A percentile compares a stretch with the other conserved stretches of the same genome.
These are phyloP conservation scores for Luffa aegyptiaca DNA, from an alignment of 306 rosid species.

Conservation along the genomic window DNA sequence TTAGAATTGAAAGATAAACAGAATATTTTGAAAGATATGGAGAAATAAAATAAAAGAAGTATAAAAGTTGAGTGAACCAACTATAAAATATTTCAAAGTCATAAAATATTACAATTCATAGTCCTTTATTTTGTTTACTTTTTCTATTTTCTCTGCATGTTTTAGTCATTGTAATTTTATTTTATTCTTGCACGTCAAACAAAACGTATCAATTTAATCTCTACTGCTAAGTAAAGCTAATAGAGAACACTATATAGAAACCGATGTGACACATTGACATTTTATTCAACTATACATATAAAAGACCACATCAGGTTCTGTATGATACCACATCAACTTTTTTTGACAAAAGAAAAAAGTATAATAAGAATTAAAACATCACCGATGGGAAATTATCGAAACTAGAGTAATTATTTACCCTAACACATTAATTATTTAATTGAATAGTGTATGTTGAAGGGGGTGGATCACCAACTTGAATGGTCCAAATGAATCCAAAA, in stretches of 20 bases:
- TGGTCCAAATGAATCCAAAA: neutral
- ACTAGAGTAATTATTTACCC: neutral
- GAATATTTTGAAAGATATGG: neutral
- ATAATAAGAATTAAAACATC: neutral
- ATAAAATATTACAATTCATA: neutral
- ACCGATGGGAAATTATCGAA: neutral
- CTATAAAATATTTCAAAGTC: neutral
- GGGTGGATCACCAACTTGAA: constrained; percentile 6
- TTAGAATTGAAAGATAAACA: neutral
- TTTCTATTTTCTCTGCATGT: neutral
- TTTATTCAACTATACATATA: neutral
- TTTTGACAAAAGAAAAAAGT: neutral
- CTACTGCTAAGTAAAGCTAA: neutral
- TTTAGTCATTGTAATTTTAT: neutral
- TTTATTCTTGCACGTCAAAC: neutral
- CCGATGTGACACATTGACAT: neutral
- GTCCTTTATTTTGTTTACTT: neutral
- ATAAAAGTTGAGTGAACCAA: neutral
- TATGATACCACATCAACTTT: neutral
- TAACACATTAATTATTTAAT: neutral
- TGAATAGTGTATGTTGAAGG: neutral
- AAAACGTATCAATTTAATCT: too few species aligned
- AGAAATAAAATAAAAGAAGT: neutral
- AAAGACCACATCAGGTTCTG: neutral
- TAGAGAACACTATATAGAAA: neutral